A percentile compares a stretch with the other conserved stretches of the same genome.
phyloP scores from a whole-genome alignment of 2,329 filamentous ascomycete species.

The Cladosporium colombiae region DNA sequence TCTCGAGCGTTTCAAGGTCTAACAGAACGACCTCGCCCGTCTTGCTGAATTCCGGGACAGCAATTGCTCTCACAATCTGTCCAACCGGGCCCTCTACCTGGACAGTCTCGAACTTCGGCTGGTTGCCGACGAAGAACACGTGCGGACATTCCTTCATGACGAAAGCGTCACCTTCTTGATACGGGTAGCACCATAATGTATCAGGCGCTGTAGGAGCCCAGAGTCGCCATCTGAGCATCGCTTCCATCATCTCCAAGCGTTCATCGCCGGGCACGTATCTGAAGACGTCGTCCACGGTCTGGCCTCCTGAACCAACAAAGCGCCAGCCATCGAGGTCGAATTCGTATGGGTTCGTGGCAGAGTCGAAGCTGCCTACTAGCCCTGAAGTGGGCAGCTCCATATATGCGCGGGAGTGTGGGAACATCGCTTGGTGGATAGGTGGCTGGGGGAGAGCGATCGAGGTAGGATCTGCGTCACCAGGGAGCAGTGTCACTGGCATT shows the following conservation, averaged over 20 bases:
- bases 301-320: constrained; percentile 81
- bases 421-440: constrained; percentile 88
- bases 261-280: constrained; percentile 79
- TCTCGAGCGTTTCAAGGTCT: constrained; percentile 81
- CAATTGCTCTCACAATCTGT: constrained; percentile 74
- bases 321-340: constrained; percentile 89
- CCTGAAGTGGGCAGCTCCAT: constrained; percentile 42
- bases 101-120: constrained; percentile 63
- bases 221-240: constrained; percentile 88
- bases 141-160: constrained; percentile 84
- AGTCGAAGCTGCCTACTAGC: constrained; percentile 75
- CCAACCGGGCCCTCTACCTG: constrained; percentile 56
- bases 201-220: constrained; percentile 93
- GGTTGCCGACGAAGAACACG: constrained; percentile 72
- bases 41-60: constrained; percentile 77
- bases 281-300: constrained; percentile 91
- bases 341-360: constrained; percentile 90
- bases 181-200: constrained; percentile 94
- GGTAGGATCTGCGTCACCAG: constrained; percentile 81
- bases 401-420: constrained; percentile 73
- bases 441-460: constrained; percentile 91
- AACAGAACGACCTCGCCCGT: constrained; percentile 80
- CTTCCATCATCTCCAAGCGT: constrained; percentile 86
- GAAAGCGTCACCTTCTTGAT: constrained; percentile 90
- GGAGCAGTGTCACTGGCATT: constrained; percentile 84